These are phyloP conservation scores for Echeveria elegans DNA, from an alignment of 164 flowering plant species.

Conservation along the genomic window DNA sequence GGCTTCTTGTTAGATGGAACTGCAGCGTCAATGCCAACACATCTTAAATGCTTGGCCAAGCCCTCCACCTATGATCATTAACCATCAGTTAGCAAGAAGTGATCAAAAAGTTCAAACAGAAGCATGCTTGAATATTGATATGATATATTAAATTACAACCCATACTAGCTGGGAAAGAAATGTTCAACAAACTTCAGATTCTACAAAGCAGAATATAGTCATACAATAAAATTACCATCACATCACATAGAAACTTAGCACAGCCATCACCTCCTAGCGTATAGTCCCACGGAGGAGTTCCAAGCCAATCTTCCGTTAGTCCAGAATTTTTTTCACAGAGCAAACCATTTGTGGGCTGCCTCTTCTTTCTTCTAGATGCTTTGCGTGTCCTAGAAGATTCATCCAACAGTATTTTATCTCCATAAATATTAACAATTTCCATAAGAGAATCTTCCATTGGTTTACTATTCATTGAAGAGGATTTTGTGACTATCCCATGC, in stretches of 20 bases:
- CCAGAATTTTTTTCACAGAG: conserved; percentile 19
- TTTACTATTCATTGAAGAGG: conserved; percentile 17
- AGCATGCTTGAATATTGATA: not conserved
- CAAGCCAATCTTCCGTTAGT: conserved; percentile 44
- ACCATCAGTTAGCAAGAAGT: not conserved
- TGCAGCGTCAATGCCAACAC: conserved; percentile 97
- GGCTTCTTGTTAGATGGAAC: conserved; percentile 64
- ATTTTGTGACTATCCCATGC: conserved; percentile 15
- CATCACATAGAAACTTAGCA: conserved; percentile 92
- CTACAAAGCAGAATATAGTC: too few species aligned
- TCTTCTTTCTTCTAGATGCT: conserved; percentile 46
- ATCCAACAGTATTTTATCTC: conserved; percentile 55
- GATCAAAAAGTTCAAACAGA: not conserved
- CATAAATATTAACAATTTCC: conserved; percentile 45
- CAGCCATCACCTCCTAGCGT: conserved; percentile 78
- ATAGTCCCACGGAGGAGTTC: conserved; percentile 79
- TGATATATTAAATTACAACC: not conserved
- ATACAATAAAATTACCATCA: conserved; percentile 59
- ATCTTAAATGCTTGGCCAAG: conserved; percentile 79
- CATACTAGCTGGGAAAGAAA: conserved; percentile 5
- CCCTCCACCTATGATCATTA: conserved; percentile 64
- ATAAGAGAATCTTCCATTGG: conserved; percentile 38
- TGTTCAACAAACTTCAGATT: too few species aligned
- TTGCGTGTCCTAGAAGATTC: conserved; percentile 68
- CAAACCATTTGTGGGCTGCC: conserved; percentile 17